Base-by-base conservation (phyloP, 2,329 filamentous ascomycete genomes). In the Trichoderma hamatum region DNA sequence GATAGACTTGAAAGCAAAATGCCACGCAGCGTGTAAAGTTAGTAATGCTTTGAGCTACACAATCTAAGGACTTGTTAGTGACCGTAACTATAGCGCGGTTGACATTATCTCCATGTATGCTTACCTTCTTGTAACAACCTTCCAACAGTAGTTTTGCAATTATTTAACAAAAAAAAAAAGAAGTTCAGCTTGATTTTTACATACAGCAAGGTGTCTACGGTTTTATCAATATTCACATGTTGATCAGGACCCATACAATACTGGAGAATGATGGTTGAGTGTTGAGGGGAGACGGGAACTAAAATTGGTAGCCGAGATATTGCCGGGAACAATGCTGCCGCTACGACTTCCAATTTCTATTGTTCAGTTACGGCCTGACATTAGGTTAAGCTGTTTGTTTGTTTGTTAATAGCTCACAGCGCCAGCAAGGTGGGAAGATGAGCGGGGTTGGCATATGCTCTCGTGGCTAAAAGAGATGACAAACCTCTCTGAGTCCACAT, bases 291-390 rank as follows among this genome's bases (percentile, higher is more conserved):
- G 36, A 34, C 13, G 58, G 21, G 65, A 54, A 55, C 64, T 59
- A 67, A 71, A 71, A 24, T 70, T 72, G 69, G 55, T 74, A 72
- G 67, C 72, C 71, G 73, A 74, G 51, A 64, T 75, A 74, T 70
- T 70, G 30, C 73, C 72, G 71, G 70, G 65, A 49, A 75, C 72
- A 72, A 70, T 67, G 67, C 70, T 66, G 59, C 55, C 70, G 69
- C 69, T 66, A 56, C 66, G 59, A 70, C 65, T 70, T 67, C 71
- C 70, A 61, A 56, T 70, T 72, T 54, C 67, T 68, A 72, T 74
- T 76, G 75, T 77, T 75, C 70, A 73, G 75, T 72, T 69, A 70
- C 54, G 49, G 52, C 68, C 55, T 59, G 63, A 60, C 34, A 62
- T 28, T 62, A 13, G 46, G 30, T 61, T 26, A 28, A 49, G 43